Conservation (phyloP, 345 rosid species). For the Jatropha curcas region DNA sequence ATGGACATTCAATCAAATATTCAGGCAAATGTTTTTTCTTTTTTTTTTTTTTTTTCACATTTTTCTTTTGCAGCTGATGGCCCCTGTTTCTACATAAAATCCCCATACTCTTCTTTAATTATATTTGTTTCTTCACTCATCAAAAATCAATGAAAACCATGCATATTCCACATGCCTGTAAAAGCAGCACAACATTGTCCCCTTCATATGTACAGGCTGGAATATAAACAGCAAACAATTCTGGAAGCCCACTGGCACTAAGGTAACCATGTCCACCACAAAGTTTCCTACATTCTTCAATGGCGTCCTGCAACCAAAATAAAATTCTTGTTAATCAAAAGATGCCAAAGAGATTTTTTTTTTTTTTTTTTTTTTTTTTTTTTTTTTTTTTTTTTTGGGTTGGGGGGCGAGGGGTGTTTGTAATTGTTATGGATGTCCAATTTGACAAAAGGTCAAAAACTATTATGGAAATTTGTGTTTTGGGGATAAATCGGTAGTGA, state of each 20-base stretch:
- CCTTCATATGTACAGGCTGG: conserved; percentile 99
- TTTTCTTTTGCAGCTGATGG: background rate
- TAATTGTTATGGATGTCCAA: too few species aligned
- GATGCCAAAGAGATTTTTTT: background rate
- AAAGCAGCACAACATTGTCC: conserved; percentile 85
- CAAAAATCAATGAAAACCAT: background rate
- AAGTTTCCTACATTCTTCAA: conserved; percentile 96
- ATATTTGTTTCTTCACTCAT: background rate
- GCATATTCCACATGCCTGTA: conserved; percentile 57
- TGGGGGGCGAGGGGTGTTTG: background rate
- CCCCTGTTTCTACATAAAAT: background rate
- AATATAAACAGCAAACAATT: conserved; percentile 90
- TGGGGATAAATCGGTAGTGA: conserved; percentile 9
- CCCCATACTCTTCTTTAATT: background rate
- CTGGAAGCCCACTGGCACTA: conserved; percentile 92
- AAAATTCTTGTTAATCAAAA: conserved; percentile 2
- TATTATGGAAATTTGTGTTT: background rate
- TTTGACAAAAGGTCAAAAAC: too few species aligned
- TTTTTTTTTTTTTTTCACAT: background rate
- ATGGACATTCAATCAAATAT: background rate
- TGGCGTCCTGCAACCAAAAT: conserved; percentile 66
- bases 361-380: background rate
- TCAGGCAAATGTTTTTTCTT: background rate
- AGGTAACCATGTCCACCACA: conserved; percentile 99
- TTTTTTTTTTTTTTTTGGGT: background rate